Evolutionary conservation across 1,284 basidiomycete genomes (phyloP).

Genomic region (Gymnopus androsaceus): DNA sequence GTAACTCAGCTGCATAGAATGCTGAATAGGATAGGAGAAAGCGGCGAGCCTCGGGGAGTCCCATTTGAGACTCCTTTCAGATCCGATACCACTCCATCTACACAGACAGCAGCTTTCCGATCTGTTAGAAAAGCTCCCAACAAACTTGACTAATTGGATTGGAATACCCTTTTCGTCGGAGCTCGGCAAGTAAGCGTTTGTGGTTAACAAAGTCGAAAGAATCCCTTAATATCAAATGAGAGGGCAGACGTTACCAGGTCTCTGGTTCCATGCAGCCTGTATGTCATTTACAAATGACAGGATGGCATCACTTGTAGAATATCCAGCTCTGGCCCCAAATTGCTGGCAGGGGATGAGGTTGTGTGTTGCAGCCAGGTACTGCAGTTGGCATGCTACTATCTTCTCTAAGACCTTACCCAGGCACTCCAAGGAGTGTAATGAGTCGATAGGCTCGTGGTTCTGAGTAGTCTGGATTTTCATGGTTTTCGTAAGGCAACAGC

Average conservation of each 20-base stretch:
- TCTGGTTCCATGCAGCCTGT: no score
- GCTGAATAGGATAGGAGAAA: conserved; percentile 25
- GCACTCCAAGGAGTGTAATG: conserved; percentile 30
- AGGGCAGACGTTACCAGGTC: no score
- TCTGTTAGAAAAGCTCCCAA: neutral
- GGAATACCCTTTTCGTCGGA: neutral
- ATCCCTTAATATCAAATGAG: no score
- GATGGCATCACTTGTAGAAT: neutral
- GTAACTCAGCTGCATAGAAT: conserved; percentile 23
- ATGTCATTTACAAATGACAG: no score
- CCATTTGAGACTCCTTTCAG: conserved; percentile 26
- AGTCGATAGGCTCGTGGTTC: conserved; percentile 29
- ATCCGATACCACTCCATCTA: conserved; percentile 23
- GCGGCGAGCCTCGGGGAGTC: conserved; percentile 27
- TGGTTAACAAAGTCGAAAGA: no score
- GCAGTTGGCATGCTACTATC: conserved; percentile 18
- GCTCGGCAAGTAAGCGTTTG: neutral
- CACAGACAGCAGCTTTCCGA: conserved; percentile 22
- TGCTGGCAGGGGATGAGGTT: conserved; percentile 25
- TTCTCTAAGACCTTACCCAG: conserved; percentile 31
- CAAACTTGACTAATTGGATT: neutral
- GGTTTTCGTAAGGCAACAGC: conserved; percentile 20
- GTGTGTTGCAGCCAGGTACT: conserved; percentile 19
- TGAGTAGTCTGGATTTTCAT: conserved; percentile 27
- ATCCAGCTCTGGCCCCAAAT: conserved; percentile 6